Percentiles rank a stretch among this genome's conserved stretches.
Conservation (phyloP, 768 basidiomycete genomes). For the Tylopilus sp. region DNA sequence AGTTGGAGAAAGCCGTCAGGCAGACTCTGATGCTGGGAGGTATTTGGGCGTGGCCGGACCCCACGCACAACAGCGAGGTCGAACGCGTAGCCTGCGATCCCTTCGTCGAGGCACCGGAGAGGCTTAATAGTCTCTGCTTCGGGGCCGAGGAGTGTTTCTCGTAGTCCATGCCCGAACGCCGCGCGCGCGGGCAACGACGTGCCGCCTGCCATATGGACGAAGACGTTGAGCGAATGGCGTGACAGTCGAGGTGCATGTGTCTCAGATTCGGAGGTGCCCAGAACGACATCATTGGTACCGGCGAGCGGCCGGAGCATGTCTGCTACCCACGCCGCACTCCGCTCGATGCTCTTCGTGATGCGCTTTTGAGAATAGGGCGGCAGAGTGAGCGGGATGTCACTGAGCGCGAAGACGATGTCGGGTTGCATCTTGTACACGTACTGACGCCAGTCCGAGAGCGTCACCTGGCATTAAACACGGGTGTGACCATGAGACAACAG, state of each 20-base stretch:
- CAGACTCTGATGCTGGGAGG: constrained; percentile 13
- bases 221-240: constrained; percentile 40
- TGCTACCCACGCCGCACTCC: constrained; percentile 62
- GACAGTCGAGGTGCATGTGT: background rate
- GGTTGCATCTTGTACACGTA: constrained; percentile 55
- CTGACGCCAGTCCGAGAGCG: constrained; percentile 50
- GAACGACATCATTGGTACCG: background rate
- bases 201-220: constrained; percentile 71
- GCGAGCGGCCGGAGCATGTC: constrained; percentile 42
- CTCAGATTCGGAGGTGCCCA: background rate
- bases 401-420: constrained; percentile 68
- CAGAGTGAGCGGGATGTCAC: constrained; percentile 63
- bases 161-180: constrained; percentile 57
- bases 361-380: constrained; percentile 77
- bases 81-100: constrained; percentile 65
- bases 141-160: constrained; percentile 52
- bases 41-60: constrained; percentile 17
- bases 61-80: constrained; percentile 54
- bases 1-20: constrained; percentile 11
- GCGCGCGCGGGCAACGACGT: constrained; percentile 52
- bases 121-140: constrained; percentile 54
- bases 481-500: too few species aligned
- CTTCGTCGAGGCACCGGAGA: constrained; percentile 59
- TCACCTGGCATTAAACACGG: constrained; percentile 52
- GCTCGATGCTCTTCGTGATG: constrained; percentile 69